Conservation (phyloP, 352 stramenopile genomes). For the Phytophthora kernoviae region DNA sequence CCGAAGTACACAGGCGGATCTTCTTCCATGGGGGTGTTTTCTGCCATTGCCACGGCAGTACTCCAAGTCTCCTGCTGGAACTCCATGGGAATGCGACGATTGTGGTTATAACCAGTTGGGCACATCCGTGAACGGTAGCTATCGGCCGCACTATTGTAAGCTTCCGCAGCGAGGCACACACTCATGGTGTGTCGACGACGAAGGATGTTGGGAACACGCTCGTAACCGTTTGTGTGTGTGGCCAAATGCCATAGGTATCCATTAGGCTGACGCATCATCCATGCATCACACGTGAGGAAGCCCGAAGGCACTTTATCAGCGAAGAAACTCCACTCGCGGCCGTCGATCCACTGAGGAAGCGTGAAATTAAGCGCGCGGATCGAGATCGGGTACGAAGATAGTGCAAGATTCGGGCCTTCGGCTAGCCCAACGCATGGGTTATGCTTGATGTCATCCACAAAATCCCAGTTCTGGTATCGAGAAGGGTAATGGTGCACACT, state of each 20-base stretch:
- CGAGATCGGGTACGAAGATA: constrained; percentile 79
- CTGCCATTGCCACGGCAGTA: constrained; percentile 53
- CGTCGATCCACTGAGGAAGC: constrained; percentile 79
- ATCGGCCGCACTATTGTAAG: constrained; percentile 73
- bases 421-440: constrained; percentile 69
- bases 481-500: constrained; percentile 82
- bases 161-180: constrained; percentile 64
- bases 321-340: constrained; percentile 77
- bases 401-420: constrained; percentile 37
- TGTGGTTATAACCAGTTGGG: constrained; percentile 70
- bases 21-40: constrained; percentile 31
- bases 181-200: constrained; percentile 77
- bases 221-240: constrained; percentile 73
- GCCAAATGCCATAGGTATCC: constrained; percentile 74
- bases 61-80: constrained; percentile 42
- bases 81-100: constrained; percentile 71
- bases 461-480: constrained; percentile 89
- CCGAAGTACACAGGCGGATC: constrained; percentile 48
- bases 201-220: constrained; percentile 79
- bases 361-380: constrained; percentile 77
- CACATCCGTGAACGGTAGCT: constrained; percentile 61
- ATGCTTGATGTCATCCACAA: constrained; percentile 79
- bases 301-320: constrained; percentile 58
- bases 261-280: constrained; percentile 61
- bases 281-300: constrained; percentile 78